A percentile compares a stretch with the other conserved stretches of the same genome.
Evolutionary conservation across 176 grass and related monocot genomes (phyloP).

Genomic region (Zoysia japonica): DNA sequence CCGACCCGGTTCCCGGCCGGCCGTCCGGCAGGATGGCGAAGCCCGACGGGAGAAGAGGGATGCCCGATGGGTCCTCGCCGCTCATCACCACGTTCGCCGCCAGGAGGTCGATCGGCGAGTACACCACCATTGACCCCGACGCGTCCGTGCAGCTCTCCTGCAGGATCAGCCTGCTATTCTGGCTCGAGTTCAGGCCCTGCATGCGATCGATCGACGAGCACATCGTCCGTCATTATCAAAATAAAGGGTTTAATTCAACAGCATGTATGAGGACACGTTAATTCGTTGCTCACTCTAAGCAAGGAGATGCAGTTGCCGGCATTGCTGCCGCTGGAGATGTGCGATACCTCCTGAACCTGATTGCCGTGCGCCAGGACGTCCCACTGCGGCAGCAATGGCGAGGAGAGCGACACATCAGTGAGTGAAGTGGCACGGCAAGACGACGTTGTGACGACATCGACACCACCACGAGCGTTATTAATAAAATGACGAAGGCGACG

Average conservation of each 20-base stretch:
- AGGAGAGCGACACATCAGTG: background rate
- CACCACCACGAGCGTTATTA: background rate
- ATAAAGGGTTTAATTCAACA: no score
- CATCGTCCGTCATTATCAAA: background rate
- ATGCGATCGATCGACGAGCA: background rate
- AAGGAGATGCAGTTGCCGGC: slow-evolving; percentile 92
- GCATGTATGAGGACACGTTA: no score
- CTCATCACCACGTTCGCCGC: slow-evolving; percentile 87
- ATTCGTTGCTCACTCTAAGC: slow-evolving; percentile 51
- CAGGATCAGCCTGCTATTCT: slow-evolving; percentile 84
- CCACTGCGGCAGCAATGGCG: slow-evolving; percentile 56
- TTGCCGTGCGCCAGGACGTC: slow-evolving; percentile 78
- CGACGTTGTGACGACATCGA: background rate
- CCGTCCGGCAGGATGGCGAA: slow-evolving; percentile 62
- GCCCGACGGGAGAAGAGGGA: slow-evolving; percentile 80
- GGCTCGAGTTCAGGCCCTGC: slow-evolving; percentile 62
- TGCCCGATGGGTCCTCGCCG: slow-evolving; percentile 73
- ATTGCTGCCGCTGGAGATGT: slow-evolving; percentile 64
- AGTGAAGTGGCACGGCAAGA: background rate
- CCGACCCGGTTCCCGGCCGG: background rate
- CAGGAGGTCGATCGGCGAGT: slow-evolving; percentile 72
- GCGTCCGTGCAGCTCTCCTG: slow-evolving; percentile 95
- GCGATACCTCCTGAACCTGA: slow-evolving; percentile 75
- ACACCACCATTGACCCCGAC: slow-evolving; percentile 71
- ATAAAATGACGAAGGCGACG: no score